phyloP scores from a whole-genome alignment of 257 asterid species.

The Salvia miltiorrhiza region DNA sequence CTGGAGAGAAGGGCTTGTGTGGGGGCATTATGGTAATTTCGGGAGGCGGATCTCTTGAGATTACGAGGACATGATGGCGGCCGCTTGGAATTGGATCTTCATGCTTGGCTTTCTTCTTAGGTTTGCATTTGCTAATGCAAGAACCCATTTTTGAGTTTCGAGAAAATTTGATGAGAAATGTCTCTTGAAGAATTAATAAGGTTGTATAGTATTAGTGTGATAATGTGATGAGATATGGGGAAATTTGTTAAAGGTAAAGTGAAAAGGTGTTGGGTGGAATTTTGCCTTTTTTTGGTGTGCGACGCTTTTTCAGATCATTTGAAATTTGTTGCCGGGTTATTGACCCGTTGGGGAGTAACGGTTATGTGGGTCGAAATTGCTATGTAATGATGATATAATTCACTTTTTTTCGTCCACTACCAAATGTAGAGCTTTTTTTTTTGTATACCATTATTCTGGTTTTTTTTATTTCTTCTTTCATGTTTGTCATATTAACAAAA shows the following conservation, averaged over 20 bases:
- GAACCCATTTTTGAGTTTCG: slow-evolving; percentile 56
- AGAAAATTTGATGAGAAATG: slow-evolving; percentile 16
- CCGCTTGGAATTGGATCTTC: background rate
- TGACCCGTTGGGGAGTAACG: slow-evolving; percentile 59
- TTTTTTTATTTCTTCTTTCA: too few relatives aligned
- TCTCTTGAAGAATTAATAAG: background rate
- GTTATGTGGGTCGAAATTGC: slow-evolving; percentile 31
- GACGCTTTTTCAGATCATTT: slow-evolving; percentile 34
- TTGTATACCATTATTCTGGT: background rate
- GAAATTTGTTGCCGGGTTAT: slow-evolving; percentile 51
- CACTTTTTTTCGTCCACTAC: slow-evolving; percentile 5
- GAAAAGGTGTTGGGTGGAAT: slow-evolving; percentile 26
- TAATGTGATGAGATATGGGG: slow-evolving; percentile 15
- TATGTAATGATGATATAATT: slow-evolving; percentile 16
- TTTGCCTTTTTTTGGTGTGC: slow-evolving; percentile 33
- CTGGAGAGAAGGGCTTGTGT: slow-evolving; percentile 37
- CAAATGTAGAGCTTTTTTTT: background rate
- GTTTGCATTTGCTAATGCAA: slow-evolving; percentile 78
- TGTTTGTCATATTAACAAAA: too few relatives aligned
- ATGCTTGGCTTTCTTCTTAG: slow-evolving; percentile 41
- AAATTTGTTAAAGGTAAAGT: slow-evolving; percentile 26
- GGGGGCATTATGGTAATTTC: slow-evolving; percentile 16
- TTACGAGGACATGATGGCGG: slow-evolving; percentile 42
- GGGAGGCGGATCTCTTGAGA: slow-evolving; percentile 50
- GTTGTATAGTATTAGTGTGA: background rate